phyloP scores from a whole-genome alignment of 2,329 filamentous ascomycete species.

The Shiraia bambusicola region DNA sequence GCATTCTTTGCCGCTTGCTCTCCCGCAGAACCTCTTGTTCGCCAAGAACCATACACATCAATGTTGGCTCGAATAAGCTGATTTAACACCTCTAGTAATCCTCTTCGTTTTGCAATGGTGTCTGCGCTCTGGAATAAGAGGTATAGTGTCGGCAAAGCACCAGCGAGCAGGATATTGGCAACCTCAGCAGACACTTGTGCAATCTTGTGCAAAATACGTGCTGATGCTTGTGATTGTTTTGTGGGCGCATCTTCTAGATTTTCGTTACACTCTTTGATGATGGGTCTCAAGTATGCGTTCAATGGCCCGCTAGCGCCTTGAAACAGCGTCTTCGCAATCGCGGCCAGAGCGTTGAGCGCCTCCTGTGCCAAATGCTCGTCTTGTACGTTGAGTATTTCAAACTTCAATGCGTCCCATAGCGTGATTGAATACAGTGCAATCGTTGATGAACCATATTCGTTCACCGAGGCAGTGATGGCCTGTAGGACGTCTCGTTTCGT shows the following conservation, averaged over 20 bases:
- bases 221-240: constrained; percentile 66
- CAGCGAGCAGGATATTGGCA: constrained; percentile 58
- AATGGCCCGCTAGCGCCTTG: constrained; percentile 51
- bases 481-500: constrained; percentile 70
- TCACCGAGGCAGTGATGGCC: constrained; percentile 61
- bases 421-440: constrained; percentile 65
- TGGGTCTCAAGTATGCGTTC: constrained; percentile 58
- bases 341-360: constrained; percentile 57
- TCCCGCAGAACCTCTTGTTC: constrained; percentile 43
- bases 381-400: constrained; percentile 67
- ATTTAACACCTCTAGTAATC: constrained; percentile 62
- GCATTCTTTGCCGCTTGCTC: constrained; percentile 38
- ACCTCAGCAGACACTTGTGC: constrained; percentile 57
- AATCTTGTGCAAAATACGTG: constrained; percentile 60
- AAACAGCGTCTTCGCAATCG: constrained; percentile 59
- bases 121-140: constrained; percentile 62
- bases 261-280: constrained; percentile 68
- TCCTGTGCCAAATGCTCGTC: constrained; percentile 65
- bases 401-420: constrained; percentile 69
- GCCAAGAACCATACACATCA: constrained; percentile 59
- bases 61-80: constrained; percentile 61
- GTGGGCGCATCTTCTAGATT: constrained; percentile 68
- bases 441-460: constrained; percentile 60
- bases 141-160: constrained; percentile 59
- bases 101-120: constrained; percentile 63